Base-by-base conservation (phyloP, 202 grass and related monocot genomes). In the Zizania palustris region DNA sequence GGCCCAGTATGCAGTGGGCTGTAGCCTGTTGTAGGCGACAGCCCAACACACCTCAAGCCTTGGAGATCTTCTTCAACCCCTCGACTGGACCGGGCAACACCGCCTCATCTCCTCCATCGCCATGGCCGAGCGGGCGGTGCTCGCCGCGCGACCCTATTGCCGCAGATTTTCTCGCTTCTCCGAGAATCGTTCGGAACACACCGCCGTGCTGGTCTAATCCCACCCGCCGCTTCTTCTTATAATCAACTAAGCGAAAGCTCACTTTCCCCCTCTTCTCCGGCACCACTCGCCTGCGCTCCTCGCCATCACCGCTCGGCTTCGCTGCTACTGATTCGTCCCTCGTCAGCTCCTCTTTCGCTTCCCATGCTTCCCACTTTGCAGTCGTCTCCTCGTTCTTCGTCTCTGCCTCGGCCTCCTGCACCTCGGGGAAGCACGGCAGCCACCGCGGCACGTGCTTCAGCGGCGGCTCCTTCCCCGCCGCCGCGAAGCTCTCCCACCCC, bases 401-500 rank as follows among this genome's bases (percentile, higher is more conserved):
- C 34, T 42, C 40, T 11, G 15, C 15, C 7, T 57, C 18, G 4
- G 6, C 72, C 45, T 63, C 66, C 58, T 13, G 59, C 7, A 59
- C 53, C 18, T 81, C 49, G 1, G 86, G 88, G 67, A 97, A 93
- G 84, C 88, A 77, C 3, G 79, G 69, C 54, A 93, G 72, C 88
- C 84, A 97, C 53, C 11, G 70, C 11, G 91, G 91, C 65, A 93
- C 72, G 72, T 90, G 86, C 48, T 65, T 48, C 65, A 90, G 45
- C 11, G 80, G 71, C 40, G 71, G 66, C 67, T 87, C 75, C 65
- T 44, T 64, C 20, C 84, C 82, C 6, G 46, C 51, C 67, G 69
- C 41, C 16, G 76, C 82, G 48, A 90, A 97, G 83, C 91, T 90
- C 68, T 73, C 76, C 53, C 75, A 74, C 45, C 34, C 19, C 63